Conservation (phyloP, 1,284 basidiomycete species). For the Rhodotorula sp. region DNA sequence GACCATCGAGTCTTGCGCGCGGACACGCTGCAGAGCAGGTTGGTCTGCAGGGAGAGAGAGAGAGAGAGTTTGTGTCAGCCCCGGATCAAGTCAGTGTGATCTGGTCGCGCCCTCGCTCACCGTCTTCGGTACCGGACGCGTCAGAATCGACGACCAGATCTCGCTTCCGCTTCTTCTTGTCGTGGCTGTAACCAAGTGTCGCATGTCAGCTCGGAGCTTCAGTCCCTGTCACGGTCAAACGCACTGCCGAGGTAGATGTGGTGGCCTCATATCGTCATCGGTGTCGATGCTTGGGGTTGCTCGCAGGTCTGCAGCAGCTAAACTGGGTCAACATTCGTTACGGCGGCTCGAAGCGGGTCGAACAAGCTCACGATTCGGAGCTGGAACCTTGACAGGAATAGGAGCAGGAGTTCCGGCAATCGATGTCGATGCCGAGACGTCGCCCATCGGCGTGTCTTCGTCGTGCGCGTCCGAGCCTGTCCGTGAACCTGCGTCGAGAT, state of each 20-base stretch:
- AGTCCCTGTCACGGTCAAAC: neutral
- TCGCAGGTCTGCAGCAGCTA: neutral
- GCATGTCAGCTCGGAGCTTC: neutral
- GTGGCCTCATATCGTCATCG: slow-evolving; percentile 30
- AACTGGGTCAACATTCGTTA: neutral
- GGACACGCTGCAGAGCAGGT: slow-evolving; percentile 24
- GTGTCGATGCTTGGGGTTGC: slow-evolving; percentile 17
- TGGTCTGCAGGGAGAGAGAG: neutral
- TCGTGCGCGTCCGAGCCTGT: slow-evolving; percentile 1
- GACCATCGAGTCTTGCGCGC: slow-evolving; percentile 22
- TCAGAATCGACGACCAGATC: slow-evolving; percentile 37
- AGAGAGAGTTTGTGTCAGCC: neutral
- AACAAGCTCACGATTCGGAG: slow-evolving; percentile 5
- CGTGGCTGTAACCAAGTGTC: slow-evolving; percentile 3
- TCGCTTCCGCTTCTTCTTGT: slow-evolving; percentile 40
- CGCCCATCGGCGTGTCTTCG: slow-evolving; percentile 15
- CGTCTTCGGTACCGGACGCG: slow-evolving; percentile 28
- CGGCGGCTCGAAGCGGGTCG: fast-evolving
- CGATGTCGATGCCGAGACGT: neutral
- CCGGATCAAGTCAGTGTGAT: neutral
- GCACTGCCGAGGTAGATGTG: slow-evolving; percentile 27
- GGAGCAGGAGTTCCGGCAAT: neutral
- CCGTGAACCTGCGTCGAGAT: neutral
- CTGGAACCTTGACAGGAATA: neutral
- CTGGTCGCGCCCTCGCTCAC: neutral